phyloP scores from a whole-genome alignment of 1,284 basidiomycete species.

The Athelia sp. region DNA sequence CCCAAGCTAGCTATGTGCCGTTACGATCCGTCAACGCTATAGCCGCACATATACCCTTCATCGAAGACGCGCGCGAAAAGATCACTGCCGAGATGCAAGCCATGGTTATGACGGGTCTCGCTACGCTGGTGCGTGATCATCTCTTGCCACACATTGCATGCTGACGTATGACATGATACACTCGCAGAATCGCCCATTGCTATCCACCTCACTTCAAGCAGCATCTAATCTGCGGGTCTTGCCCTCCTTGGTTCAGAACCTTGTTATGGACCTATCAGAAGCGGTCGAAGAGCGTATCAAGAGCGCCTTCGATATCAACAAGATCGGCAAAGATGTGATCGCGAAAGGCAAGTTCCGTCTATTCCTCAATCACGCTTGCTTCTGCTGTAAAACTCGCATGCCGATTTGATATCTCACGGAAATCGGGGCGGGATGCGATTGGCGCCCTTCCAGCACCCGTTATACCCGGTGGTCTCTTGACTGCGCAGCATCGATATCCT shows the following conservation, averaged over 20 bases:
- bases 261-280: conserved; percentile 79
- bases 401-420: too few relatives aligned
- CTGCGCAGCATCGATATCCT: too few relatives aligned
- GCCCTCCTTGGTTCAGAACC: conserved; percentile 76
- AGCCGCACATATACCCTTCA: conserved; percentile 60
- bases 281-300: conserved; percentile 80
- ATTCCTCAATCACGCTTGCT: too few relatives aligned
- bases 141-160: not conserved
- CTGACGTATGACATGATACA: too few relatives aligned
- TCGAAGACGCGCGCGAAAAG: conserved; percentile 64
- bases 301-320: conserved; percentile 79
- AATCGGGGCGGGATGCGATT: too few relatives aligned
- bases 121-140: conserved; percentile 66
- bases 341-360: conserved; percentile 54
- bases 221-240: conserved; percentile 89
- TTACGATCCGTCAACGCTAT: conserved; percentile 71
- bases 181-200: conserved; percentile 76
- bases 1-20: conserved; percentile 30
- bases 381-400: too few relatives aligned
- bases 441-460: too few relatives aligned
- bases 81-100: conserved; percentile 84
- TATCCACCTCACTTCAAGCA: conserved; percentile 91
- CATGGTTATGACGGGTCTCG: conserved; percentile 78
- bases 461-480: too few relatives aligned
- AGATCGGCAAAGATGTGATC: conserved; percentile 79